Base-by-base conservation (phyloP, 768 basidiomycete genomes). In the Leccinum truebloodii region DNA sequence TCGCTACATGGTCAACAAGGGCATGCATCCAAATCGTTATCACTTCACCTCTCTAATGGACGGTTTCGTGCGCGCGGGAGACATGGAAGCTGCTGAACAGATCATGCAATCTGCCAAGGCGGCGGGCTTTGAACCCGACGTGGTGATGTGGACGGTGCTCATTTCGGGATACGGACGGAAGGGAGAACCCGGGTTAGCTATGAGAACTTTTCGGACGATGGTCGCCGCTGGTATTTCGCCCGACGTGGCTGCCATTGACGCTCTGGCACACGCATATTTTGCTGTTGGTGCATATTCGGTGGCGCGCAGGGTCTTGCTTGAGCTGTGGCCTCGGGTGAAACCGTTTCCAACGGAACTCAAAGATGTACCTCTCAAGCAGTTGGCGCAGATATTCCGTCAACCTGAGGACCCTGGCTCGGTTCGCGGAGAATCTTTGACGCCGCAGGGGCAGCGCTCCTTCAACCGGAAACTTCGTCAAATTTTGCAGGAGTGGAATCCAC, bases 21-120 rank as follows among this genome's bases (percentile, higher is more conserved):
- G 92, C 10, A 78, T 95, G 57, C 83, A 83, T 52, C 87, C 90
- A 10, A 89, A 85, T 66, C 78, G 79, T 58, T 84, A 90, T 69
- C 93, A 95, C 73, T 88, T 86, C 65, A 78, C 79, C 32, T 86
- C 90, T 55, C 75, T 95, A 59, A 86, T 95, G 81, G 86, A 90
- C 64, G 90, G 89, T n/a, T 87, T 86, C 65, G 74, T 80, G 18
- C 77, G 74, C 3, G 72, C 73, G 1, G 90, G 89, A n/a, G 80
- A 92, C 71, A 76, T 88, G 62, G 67, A 72, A 14, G 78, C 77
- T 20, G 89, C 91, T 26, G 72, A 80, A 59, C 77, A 78, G 54
- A 75, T 86, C 48, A 80, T 95, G 77, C 75, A 73, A 60, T 73
- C 83, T 18, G 83, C 86, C 28, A 67, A 70, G 44, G 73, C 76